phyloP scores from a whole-genome alignment of 805 yeast genomes.

The Lipomyces sp. region DNA sequence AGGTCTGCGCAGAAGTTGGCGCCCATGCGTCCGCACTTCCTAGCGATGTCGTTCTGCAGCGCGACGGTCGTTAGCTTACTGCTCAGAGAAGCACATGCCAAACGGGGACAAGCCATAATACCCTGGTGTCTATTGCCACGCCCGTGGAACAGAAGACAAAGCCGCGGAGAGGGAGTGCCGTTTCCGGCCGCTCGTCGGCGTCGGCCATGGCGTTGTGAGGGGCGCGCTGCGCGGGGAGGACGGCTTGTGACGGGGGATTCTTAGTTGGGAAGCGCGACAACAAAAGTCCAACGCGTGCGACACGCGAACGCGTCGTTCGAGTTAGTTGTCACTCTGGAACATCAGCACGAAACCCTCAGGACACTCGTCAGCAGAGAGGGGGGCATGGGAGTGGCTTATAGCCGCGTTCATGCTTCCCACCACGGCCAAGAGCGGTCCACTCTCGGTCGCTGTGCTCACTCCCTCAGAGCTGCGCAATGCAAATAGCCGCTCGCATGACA shows the following conservation, averaged over 20 bases:
- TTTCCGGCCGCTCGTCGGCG: constrained; percentile 4
- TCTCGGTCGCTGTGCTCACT: too few relatives aligned
- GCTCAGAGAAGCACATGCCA: neutral
- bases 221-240: neutral
- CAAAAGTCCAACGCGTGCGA: too few relatives aligned
- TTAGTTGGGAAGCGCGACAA: too few relatives aligned
- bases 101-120: neutral
- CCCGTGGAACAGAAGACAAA: constrained; percentile 25
- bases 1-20: constrained; percentile 48
- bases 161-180: constrained; percentile 18
- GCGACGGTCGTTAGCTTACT: neutral
- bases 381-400: too few relatives aligned
- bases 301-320: too few relatives aligned
- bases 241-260: neutral
- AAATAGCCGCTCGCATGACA: too few relatives aligned
- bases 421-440: too few relatives aligned
- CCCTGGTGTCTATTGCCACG: constrained; percentile 8
- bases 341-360: too few relatives aligned
- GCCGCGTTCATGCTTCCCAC: too few relatives aligned
- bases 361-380: too few relatives aligned
- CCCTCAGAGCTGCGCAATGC: too few relatives aligned
- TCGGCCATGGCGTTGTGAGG: constrained; percentile 3
- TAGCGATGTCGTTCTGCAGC: constrained; percentile 14
- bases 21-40: constrained; percentile 40
- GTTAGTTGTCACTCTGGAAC: too few relatives aligned